Evolutionary conservation across 257 asterid genomes (phyloP), one percentile per base, ranked within the genome.

Genomic region (Solanum corneliomulleri): DNA sequence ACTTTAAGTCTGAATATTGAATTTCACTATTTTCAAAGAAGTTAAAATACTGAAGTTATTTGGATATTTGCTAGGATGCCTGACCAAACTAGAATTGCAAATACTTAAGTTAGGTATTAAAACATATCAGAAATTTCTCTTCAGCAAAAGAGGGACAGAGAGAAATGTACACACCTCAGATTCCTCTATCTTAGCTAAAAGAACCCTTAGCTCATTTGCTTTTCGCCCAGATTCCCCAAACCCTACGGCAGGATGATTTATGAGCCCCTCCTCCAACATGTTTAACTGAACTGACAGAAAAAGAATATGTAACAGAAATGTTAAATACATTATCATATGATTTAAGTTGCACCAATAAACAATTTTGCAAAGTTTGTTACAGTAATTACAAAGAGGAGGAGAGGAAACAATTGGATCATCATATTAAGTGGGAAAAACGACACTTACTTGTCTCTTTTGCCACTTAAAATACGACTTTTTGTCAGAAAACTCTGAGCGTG

Each of bases 391-490:
- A 80, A 82, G 62, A 56, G 86, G 83, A 33, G 42, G 35, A 44
- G 56, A 21, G 77, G 84, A 80, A 21, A 64, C 60, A 66, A 14
- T 29, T 31, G 74, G 44, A 25, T 62, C 68, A 9, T 86, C 62
- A 85, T 44, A 74, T 75, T n/a, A 77, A 82, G 86, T 56, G 81
- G 35, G 89, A 88, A 90, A 92, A 71, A 84, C 83, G 89, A 74
- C 60, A 89, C 93, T 91, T 92, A 97, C 99, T 92, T 97, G 99
- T 95, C 99, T 95, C 91, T 97, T 97, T 91, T 94, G 98, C 99
- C 99, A 97, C 91, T 95, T 94, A 88, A 97, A 94, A 85, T 97
- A 97, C 49, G 99, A 88, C 90, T 95, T 97, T 93, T 95, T 97
- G 92, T 97, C 99, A 7, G 99, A 93, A 88, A 97, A 95, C 83